These are phyloP conservation scores for Kodamaea restingae DNA, from an alignment of 805 yeast genomes.

Conservation along the genomic window DNA sequence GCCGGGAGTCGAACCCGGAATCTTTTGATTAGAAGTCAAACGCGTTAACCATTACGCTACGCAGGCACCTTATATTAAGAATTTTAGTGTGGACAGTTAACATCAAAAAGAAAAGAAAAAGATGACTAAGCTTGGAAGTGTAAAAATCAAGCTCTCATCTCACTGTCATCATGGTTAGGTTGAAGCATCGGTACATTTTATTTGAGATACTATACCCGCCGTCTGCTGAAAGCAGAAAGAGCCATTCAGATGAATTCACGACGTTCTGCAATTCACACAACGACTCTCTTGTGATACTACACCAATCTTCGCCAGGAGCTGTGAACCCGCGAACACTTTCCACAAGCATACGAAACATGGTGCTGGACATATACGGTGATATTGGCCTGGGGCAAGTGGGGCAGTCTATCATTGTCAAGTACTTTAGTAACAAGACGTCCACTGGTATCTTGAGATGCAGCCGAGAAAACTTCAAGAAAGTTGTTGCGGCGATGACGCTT, in stretches of 20 bases:
- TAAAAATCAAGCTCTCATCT: neutral
- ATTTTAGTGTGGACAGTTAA: too few relatives aligned
- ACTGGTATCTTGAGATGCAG: conserved; percentile 81
- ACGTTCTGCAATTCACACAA: conserved; percentile 27
- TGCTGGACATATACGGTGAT: conserved; percentile 74
- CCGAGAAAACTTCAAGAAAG: conserved; percentile 55
- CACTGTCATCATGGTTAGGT: conserved; percentile 70
- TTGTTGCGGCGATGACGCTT: conserved; percentile 64
- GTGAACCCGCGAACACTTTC: conserved; percentile 49
- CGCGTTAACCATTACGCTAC: conserved; percentile 22
- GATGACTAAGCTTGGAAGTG: too few relatives aligned
- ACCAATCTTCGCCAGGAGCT: conserved; percentile 45
- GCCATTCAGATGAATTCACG: conserved; percentile 15
- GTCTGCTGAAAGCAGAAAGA: conserved; percentile 10
- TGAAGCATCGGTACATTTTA: conserved; percentile 78
- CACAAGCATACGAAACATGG: conserved; percentile 49
- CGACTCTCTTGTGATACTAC: conserved; percentile 44
- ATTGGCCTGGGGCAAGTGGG: conserved; percentile 65
- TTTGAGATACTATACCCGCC: conserved; percentile 76
- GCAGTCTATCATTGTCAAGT: conserved; percentile 60
- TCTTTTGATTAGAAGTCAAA: conserved; percentile 23
- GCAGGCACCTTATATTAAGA: conserved; percentile 14
- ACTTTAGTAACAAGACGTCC: conserved; percentile 75
- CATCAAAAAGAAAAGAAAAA: too few relatives aligned
- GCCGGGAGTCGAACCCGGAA: conserved; percentile 23